Evolutionary conservation across 352 stramenopile species (phyloP).

Genomic region (Phytophthora sp.): DNA sequence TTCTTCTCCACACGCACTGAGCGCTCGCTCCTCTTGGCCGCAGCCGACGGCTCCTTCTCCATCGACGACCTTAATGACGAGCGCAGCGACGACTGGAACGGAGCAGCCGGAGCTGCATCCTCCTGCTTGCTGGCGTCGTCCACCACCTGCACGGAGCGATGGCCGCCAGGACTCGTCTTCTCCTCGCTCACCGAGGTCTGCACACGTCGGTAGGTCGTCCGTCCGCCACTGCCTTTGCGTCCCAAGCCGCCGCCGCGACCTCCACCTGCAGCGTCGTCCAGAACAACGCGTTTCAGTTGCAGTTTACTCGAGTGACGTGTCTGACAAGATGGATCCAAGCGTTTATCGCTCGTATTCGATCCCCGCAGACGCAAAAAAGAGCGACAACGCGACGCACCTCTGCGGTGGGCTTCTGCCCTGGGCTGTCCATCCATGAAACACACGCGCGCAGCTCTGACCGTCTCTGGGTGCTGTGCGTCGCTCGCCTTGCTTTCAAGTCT

Average conservation of each 20-base stretch:
- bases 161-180: neutral
- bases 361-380: too few relatives aligned
- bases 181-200: constrained; percentile 24
- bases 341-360: neutral
- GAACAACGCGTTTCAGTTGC: too few relatives aligned
- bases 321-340: constrained; percentile 9
- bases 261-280: too few relatives aligned
- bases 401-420: constrained; percentile 23
- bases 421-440: constrained; percentile 42
- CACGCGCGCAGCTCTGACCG: neutral
- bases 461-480: too few relatives aligned
- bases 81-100: constrained; percentile 63
- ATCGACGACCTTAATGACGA: constrained; percentile 60
- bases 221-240: constrained; percentile 30
- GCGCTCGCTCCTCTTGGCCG: constrained; percentile 26
- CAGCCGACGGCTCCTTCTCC: constrained; percentile 3
- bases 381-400: too few relatives aligned
- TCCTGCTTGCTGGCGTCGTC: constrained; percentile 9
- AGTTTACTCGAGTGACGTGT: too few relatives aligned
- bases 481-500: too few relatives aligned
- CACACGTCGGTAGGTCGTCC: constrained; percentile 49
- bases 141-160: constrained; percentile 33
- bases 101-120: constrained; percentile 1
- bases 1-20: constrained; percentile 23
- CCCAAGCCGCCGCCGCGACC: constrained; percentile 29